Evolutionary conservation across 108 stramenopile species (phyloP), one percentile per base, ranked within the genome.

Genomic region (Cyclostephanos tholiformis): DNA sequence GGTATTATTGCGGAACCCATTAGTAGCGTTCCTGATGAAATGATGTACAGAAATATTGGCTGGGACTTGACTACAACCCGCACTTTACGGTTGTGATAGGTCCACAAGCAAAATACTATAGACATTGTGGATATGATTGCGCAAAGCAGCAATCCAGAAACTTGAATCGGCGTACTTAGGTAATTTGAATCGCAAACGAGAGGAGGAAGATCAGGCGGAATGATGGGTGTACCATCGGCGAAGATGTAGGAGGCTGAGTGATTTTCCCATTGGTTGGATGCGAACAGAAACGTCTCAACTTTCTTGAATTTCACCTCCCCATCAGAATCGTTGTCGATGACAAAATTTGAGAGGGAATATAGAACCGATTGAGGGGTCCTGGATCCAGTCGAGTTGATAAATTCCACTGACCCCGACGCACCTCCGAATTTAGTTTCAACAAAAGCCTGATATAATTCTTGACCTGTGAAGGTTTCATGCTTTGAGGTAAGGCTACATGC

Each of bases 41-140:
- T 71, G 46, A 84, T 66, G 30, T 80, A 55, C 16, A 86, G 64
- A 56, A 88, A 78, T 22, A 84, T 66, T 27, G 89, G 89, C 57
- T 90, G 89, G 25, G 77, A 84, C 4, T 85, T 84, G 58, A 60
- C 66, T 50, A 90, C 82, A 6, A 86, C 82, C 11, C 32, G 52
- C 27, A 56, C 67, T 27, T 80, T 79, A 22, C 77, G 65, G 17
- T 77, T 61, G 36, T 58, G 46, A 12, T 71, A 60, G 17, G 80
- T 71, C 83, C 84, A 89, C 6, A 82, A 5, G 14, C 73, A 74
- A 25, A 81, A 77, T 1, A 59, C 62, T 41, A 87, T 27, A 2
- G 78, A 71, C 59, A 79, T 49, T 12, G 71, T 57, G 0, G 59
- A 12, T 12, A 72, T 69, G 26, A 77, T 36, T 19, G 39, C 61